A percentile compares a stretch with the other conserved stretches of the same genome.
Conservation (phyloP, 495 filamentous ascomycete genomes). For the Tuber umbilicatum region DNA sequence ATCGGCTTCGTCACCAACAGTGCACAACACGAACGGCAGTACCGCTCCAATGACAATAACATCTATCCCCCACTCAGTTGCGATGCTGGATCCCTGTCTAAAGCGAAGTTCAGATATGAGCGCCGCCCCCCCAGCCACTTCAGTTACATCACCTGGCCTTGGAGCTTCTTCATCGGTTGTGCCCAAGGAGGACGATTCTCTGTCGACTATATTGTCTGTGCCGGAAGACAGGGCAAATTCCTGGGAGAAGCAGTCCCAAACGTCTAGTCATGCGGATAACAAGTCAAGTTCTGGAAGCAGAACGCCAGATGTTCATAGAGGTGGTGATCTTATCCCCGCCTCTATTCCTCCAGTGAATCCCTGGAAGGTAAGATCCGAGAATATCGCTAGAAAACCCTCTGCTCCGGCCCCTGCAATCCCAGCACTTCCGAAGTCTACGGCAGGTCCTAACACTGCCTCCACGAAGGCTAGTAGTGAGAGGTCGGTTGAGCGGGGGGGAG, state of each 20-base stretch:
- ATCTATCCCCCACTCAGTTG: slow-evolving; percentile 26
- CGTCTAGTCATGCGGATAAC: slow-evolving; percentile 45
- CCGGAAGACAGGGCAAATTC: slow-evolving; percentile 60
- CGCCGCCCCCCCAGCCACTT: slow-evolving; percentile 48
- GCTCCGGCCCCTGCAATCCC: slow-evolving; percentile 42
- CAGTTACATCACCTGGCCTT: slow-evolving; percentile 62
- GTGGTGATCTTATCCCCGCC: slow-evolving; percentile 60
- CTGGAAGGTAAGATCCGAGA: slow-evolving; percentile 72
- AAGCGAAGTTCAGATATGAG: slow-evolving; percentile 41
- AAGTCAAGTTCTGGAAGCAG: slow-evolving; percentile 44
- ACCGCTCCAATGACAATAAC: slow-evolving; percentile 28
- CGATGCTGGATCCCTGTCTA: slow-evolving; percentile 17
- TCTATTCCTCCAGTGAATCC: slow-evolving; percentile 74
- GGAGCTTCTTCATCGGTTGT: slow-evolving; percentile 60
- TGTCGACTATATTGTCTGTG: slow-evolving; percentile 51
- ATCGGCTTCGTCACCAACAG: slow-evolving; percentile 22
- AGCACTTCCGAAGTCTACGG: slow-evolving; percentile 43
- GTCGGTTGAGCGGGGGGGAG: slow-evolving; percentile 31
- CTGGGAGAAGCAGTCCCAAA: slow-evolving; percentile 63
- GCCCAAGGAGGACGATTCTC: slow-evolving; percentile 61
- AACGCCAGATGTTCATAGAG: slow-evolving; percentile 50
- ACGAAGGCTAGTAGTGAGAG: slow-evolving; percentile 42
- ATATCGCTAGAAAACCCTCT: slow-evolving; percentile 55
- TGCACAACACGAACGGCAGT: slow-evolving; percentile 35
- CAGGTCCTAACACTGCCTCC: slow-evolving; percentile 33